phyloP scores from a whole-genome alignment of 805 yeast species.

The Wickerhamiella australiensis region DNA sequence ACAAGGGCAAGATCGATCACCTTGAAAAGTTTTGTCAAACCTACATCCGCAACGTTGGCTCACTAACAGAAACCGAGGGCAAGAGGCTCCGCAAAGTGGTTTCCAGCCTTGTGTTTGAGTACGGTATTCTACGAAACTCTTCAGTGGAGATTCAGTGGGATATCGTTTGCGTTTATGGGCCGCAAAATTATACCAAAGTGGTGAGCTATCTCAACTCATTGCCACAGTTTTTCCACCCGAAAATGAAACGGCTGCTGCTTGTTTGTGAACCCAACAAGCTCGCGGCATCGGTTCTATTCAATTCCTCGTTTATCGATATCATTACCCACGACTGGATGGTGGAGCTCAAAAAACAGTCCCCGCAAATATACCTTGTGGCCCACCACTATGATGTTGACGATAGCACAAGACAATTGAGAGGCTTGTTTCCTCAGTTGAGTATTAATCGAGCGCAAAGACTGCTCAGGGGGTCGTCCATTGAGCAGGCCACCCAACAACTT shows the following conservation, averaged over 20 bases:
- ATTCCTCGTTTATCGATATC: constrained; percentile 1
- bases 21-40: constrained; percentile 5
- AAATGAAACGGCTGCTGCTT: constrained; percentile 4
- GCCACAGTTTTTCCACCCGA: constrained; percentile 7
- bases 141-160: constrained; percentile 8
- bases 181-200: neutral
- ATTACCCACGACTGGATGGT: constrained; percentile 1
- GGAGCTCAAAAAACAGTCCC: neutral
- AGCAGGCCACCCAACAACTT: constrained; percentile 6
- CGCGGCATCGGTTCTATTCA: constrained; percentile 1
- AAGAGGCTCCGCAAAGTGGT: neutral
- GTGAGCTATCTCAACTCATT: constrained; percentile 4
- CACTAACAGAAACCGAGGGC: constrained; percentile 1
- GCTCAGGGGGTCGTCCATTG: neutral
- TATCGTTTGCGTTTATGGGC: constrained; percentile 4
- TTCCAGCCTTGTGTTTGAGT: neutral
- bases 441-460: neutral
- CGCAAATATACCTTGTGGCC: neutral
- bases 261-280: constrained; percentile 1
- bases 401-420: neutral
- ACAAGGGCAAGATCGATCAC: neutral
- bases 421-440: constrained; percentile 8
- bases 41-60: neutral
- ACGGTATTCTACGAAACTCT: constrained; percentile 4
- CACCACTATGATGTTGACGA: neutral